Percentiles rank a stretch among this genome's conserved stretches.
Evolutionary conservation across 441 rosid genomes (phyloP).

Genomic region (Kokia cookei): DNA sequence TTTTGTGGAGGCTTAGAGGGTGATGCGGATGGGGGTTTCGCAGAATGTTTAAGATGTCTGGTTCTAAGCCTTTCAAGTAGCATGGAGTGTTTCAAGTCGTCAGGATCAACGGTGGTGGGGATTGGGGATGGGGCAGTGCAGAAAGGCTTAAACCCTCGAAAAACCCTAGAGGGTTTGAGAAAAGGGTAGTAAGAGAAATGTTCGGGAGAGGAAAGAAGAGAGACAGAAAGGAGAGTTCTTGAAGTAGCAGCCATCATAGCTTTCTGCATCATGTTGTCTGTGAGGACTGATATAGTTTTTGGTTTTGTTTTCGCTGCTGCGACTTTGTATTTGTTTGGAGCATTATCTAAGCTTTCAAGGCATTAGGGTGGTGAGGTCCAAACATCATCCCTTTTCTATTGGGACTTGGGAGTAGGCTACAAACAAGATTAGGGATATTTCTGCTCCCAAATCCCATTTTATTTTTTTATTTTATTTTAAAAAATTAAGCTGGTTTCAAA

Average conservation of each 20-base stretch:
- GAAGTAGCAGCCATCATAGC: conserved; percentile 56
- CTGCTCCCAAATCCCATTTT: too few species aligned
- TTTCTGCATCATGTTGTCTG: conserved; percentile 17
- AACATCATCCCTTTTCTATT: too few species aligned
- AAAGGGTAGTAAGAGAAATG: conserved; percentile 32
- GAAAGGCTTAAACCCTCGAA: conserved; percentile 41
- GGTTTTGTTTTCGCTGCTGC: too few species aligned
- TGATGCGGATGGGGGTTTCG: conserved; percentile 23
- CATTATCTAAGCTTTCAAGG: too few species aligned
- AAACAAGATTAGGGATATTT: too few species aligned
- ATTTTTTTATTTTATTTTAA: too few species aligned
- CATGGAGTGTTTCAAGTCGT: conserved; percentile 56
- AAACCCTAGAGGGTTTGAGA: conserved; percentile 47
- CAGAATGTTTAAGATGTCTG: conserved; percentile 56
- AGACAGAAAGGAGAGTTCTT: conserved; percentile 41
- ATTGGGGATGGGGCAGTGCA: conserved; percentile 23
- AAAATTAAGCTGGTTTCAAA: too few species aligned
- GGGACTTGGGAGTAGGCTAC: too few species aligned
- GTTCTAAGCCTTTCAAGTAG: conserved; percentile 75
- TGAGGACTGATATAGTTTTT: too few species aligned
- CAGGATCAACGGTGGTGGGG: conserved; percentile 34
- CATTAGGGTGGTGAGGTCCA: too few species aligned
- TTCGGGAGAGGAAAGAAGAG: conserved; percentile 32
- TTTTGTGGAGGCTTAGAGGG: conserved; percentile 16
- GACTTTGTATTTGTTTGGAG: too few species aligned